Percentiles rank a stretch among this genome's conserved stretches.
These are phyloP conservation scores for Syzygium syzygioides DNA, from an alignment of 441 rosid genomes.

Conservation along the genomic window DNA sequence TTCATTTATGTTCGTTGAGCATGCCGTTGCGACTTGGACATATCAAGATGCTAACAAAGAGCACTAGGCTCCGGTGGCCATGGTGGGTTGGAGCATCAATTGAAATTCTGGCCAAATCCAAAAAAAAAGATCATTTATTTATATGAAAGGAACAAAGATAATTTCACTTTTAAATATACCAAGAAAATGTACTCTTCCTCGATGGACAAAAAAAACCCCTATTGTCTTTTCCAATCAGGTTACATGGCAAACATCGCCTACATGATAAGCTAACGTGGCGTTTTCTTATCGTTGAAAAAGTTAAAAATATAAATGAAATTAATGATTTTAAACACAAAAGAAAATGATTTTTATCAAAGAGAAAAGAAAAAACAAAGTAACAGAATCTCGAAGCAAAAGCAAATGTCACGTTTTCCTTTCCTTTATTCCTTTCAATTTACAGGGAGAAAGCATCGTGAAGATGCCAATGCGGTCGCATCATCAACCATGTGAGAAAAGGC, in stretches of 20 bases:
- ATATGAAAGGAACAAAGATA: background rate
- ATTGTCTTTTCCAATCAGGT: accelerated
- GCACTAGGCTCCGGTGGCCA: accelerated
- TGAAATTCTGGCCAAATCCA: background rate
- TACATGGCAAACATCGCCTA: too few species aligned
- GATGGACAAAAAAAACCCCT: background rate
- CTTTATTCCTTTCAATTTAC: background rate
- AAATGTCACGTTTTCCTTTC: background rate
- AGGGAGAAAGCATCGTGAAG: background rate
- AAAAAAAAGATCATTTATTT: background rate
- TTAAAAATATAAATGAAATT: background rate
- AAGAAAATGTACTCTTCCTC: accelerated
- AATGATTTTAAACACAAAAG: background rate
- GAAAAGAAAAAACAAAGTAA: background rate
- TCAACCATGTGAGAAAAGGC: too few species aligned
- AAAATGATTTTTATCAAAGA: background rate
- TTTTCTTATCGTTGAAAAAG: too few species aligned
- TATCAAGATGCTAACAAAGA: background rate
- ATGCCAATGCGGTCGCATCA: background rate
- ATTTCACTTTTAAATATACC: background rate
- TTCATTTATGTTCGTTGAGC: too few species aligned
- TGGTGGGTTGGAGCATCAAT: background rate
- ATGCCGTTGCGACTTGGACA: too few species aligned
- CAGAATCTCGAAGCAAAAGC: too few species aligned
- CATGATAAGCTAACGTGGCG: too few species aligned